Base-by-base conservation (phyloP, 306 rosid species). In the Prunus padus region DNA sequence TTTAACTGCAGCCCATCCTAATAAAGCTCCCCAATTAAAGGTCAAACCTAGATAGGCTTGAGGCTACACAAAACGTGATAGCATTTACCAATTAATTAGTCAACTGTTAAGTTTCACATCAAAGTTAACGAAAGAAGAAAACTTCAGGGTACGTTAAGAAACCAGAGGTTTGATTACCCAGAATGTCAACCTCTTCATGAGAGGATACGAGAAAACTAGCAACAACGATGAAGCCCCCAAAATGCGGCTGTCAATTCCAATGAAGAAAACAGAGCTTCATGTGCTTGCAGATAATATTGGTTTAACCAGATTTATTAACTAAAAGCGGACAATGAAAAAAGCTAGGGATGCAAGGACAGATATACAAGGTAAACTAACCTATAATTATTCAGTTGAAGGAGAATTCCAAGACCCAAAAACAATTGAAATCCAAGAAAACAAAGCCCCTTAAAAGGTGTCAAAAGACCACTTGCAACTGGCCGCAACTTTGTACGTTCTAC, bases 41-140 rank as follows among this genome's bases (percentile, higher is more conserved):
- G 97, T 85, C 83, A 94, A 76, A 71, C 98, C 97, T 66, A 94
- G 91, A 84, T 40, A 94, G 46, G 97, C 98, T 87, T 94, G 98
- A 82, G 98, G 97, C 98, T 94, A 86, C 75, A 79, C 75, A 71
- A 80, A 75, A 25, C 30, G 22, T 71, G 46, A 57, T 47, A 59
- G 69, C 56, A 67, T 44, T 63, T 84, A n/a, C 63, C 52, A 84
- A 40, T 66, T 42, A 30, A 75, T 61, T 56, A 63, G 71, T 26
- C 4, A 40, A 68, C 22, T 73, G 69, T 73, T 40, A 78, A 79
- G 82, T 71, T 65, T 64, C 55, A 28, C 65, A 65, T 75, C 69
- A 49, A 62, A 47, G 64, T 56, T 40, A 67, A 65, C 52, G 52
- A 59, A 52, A 59, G 57, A 49, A 67, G 23, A 59, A 31, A 65